Conservation (phyloP, 139 green algal genomes). For the Micromonas pusilla region DNA sequence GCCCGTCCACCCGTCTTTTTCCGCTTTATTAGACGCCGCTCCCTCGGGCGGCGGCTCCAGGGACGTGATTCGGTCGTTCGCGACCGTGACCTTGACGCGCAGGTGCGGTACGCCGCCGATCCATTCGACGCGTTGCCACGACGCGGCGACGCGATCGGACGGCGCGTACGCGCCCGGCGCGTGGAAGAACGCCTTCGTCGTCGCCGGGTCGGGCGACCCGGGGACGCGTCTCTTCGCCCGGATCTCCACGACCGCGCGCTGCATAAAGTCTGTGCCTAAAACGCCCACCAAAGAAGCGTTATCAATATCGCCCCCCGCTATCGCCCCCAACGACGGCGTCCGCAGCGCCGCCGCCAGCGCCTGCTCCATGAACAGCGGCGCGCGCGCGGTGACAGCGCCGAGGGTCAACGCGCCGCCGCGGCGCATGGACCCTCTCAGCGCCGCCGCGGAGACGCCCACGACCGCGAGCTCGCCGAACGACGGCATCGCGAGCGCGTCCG, state of each 20-base stretch:
- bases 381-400: background rate
- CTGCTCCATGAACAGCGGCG: slow-evolving; percentile 17
- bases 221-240: background rate
- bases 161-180: background rate
- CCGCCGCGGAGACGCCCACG: background rate
- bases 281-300: background rate
- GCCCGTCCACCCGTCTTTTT: background rate
- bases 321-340: background rate
- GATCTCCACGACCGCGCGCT: background rate
- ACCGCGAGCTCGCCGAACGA: background rate
- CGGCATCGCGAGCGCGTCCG: background rate
- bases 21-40: background rate
- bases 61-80: slow-evolving; percentile 6
- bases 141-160: background rate
- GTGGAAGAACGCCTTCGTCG: background rate
- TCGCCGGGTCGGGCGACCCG: background rate
- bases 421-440: background rate
- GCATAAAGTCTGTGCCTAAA: background rate
- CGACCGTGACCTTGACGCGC: background rate
- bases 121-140: background rate
- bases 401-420: background rate
- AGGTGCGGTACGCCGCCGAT: slow-evolving; percentile 9
- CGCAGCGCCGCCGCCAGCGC: background rate
- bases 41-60: background rate
- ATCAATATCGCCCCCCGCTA: too few species aligned